Conservation (phyloP, 139 green algal species). For the Dunaliella primolecta region DNA sequence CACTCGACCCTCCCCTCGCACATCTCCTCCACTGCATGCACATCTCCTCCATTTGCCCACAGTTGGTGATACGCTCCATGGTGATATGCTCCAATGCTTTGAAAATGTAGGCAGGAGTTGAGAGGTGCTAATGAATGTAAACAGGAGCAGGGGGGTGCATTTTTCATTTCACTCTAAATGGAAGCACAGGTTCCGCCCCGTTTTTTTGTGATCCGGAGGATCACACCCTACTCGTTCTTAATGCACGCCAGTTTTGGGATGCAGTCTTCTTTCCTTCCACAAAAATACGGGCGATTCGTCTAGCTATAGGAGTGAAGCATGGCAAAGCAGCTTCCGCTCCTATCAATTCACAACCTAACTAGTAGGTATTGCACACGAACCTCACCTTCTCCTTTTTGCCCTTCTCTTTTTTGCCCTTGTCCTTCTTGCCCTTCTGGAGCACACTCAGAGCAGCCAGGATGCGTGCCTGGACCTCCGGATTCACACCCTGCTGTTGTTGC, state of each 20-base stretch:
- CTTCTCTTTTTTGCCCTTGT: slow-evolving; percentile 25
- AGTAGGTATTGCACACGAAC: slow-evolving; percentile 20
- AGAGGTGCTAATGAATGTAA: no score
- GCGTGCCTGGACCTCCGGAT: slow-evolving; percentile 34
- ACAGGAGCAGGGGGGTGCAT: no score
- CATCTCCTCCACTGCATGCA: no score
- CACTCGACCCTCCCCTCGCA: no score
- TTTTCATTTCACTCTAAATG: no score
- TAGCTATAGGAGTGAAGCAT: neutral
- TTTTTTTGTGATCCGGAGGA: no score
- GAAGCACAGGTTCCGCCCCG: no score
- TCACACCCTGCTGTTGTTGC: slow-evolving; percentile 13
- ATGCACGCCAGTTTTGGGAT: neutral
- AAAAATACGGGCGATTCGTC: neutral
- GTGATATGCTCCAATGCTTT: no score
- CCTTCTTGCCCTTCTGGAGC: slow-evolving; percentile 28
- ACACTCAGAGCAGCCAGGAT: slow-evolving; percentile 34
- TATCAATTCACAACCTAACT: slow-evolving; percentile 15
- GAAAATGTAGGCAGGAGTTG: no score
- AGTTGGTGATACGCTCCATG: no score
- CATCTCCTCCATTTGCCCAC: no score
- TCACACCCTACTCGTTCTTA: neutral
- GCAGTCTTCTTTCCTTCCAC: neutral
- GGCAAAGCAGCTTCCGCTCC: neutral
- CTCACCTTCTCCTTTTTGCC: slow-evolving; percentile 26